Conservation (phyloP, 176 grass and related monocot genomes). For the Leersia perrieri region DNA sequence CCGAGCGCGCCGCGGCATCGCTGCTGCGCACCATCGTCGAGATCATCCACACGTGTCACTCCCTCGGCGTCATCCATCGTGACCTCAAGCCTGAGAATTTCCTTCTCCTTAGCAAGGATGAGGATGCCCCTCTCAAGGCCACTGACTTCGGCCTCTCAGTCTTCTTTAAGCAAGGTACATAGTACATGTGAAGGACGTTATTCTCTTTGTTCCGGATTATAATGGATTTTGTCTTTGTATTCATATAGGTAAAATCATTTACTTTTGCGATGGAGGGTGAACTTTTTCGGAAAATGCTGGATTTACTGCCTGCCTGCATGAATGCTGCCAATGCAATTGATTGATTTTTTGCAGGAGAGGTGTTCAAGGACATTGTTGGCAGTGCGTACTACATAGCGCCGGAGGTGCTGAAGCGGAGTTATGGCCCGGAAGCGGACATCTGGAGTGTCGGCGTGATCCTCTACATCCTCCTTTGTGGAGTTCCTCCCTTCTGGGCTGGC, state of each 20-base stretch:
- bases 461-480: slow-evolving; percentile 78
- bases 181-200: no score
- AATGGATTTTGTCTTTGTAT: no score
- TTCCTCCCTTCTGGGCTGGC: slow-evolving; percentile 89
- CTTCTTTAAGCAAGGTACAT: slow-evolving; percentile 83
- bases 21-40: slow-evolving; percentile 89
- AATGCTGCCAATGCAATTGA: neutral
- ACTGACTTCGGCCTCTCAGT: slow-evolving; percentile 87
- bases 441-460: slow-evolving; percentile 88
- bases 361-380: slow-evolving; percentile 93
- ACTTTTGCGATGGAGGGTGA: no score
- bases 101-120: slow-evolving; percentile 76
- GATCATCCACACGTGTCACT: slow-evolving; percentile 93
- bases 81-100: slow-evolving; percentile 99
- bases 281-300: no score
- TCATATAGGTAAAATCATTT: no score
- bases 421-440: slow-evolving; percentile 74
- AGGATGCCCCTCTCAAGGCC: slow-evolving; percentile 75
- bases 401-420: slow-evolving; percentile 78
- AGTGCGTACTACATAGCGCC: slow-evolving; percentile 92
- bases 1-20: slow-evolving; percentile 69
- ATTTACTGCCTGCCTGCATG: neutral
- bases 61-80: slow-evolving; percentile 87
- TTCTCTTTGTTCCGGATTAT: no score
- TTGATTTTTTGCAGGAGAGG: slow-evolving; percentile 56